A percentile compares a stretch with the other conserved stretches of the same genome.
Evolutionary conservation across 1,284 basidiomycete species (phyloP).

Genomic region (Uromyces viciae-fabae): DNA sequence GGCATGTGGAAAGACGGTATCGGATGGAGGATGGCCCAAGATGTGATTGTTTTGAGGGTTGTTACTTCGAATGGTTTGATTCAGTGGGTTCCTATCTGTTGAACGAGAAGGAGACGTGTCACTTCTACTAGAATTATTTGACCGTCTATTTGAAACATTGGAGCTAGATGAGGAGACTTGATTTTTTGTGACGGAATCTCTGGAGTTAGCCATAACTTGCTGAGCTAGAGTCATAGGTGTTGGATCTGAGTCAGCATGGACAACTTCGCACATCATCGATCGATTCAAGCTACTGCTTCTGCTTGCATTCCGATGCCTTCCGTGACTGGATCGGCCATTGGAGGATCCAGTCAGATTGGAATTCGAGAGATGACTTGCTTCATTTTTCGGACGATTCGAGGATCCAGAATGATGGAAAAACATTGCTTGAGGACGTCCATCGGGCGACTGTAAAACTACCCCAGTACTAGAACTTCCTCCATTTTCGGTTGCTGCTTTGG

Average conservation of each 20-base stretch:
- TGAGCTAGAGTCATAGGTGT: constrained; percentile 17
- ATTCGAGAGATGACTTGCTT: background rate
- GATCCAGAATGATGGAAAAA: constrained; percentile 41
- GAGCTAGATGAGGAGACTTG: constrained; percentile 11
- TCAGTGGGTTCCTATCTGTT: constrained; percentile 2
- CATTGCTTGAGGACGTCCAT: constrained; percentile 42
- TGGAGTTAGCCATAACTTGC: constrained; percentile 13
- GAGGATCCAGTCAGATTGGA: background rate
- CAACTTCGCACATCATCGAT: constrained; percentile 19
- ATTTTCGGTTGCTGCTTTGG: constrained; percentile 39
- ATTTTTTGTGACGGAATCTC: background rate
- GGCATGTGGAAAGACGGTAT: constrained; percentile 16
- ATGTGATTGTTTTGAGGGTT: background rate
- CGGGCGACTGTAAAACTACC: constrained; percentile 34
- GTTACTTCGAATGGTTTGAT: background rate
- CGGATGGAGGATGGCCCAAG: constrained; percentile 5
- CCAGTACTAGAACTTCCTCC: constrained; percentile 34
- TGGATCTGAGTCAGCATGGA: background rate
- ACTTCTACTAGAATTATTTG: constrained; percentile 12
- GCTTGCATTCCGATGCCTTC: background rate
- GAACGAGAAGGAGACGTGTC: constrained; percentile 12
- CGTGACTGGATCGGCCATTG: background rate
- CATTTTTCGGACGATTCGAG: constrained; percentile 20
- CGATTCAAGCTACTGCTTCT: background rate
- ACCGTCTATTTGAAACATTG: background rate